Evolutionary conservation across 2,329 filamentous ascomycete genomes (phyloP).

Genomic region (Fusarium sublunatum): DNA sequence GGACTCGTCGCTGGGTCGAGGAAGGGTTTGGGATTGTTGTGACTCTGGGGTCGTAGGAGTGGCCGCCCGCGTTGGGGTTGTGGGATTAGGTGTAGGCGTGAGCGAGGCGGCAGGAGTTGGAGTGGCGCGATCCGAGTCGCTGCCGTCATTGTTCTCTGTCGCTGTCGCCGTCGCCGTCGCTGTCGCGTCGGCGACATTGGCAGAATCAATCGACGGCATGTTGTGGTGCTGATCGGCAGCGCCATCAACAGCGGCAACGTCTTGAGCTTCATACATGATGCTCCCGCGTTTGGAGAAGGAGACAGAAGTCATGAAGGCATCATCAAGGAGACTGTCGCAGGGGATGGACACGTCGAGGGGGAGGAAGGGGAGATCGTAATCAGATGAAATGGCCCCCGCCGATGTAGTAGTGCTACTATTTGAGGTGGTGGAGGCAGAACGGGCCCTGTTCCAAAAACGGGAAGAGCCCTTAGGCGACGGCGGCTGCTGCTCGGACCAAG

Average conservation of each 20-base stretch:
- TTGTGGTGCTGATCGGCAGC: constrained; percentile 25
- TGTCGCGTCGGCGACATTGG: constrained; percentile 12
- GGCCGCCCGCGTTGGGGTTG: constrained; percentile 12
- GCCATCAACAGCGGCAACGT: constrained; percentile 40
- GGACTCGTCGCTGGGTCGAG: constrained; percentile 43
- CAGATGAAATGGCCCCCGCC: constrained; percentile 37
- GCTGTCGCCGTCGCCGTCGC: constrained; percentile 24
- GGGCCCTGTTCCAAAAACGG: constrained; percentile 46
- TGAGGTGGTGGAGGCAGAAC: constrained; percentile 42
- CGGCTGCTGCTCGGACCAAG: constrained; percentile 34
- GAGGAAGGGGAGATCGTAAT: constrained; percentile 55
- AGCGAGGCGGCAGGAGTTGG: constrained; percentile 31
- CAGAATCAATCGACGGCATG: constrained; percentile 22
- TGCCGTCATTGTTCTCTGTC: constrained; percentile 29
- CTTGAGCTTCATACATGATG: constrained; percentile 68
- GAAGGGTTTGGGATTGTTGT: constrained; percentile 36
- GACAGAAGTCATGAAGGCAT: constrained; percentile 66
- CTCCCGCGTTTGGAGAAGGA: constrained; percentile 73
- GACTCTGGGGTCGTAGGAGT: constrained; percentile 42
- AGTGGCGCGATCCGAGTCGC: constrained; percentile 40
- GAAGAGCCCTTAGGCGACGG: constrained; percentile 40
- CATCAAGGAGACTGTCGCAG: constrained; percentile 66
- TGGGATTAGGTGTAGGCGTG: constrained; percentile 26
- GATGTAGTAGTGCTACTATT: constrained; percentile 44
- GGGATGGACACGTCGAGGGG: constrained; percentile 69